Evolutionary conservation across 2,329 filamentous ascomycete species (phyloP).

Genomic region (Neoascochyta sp.): DNA sequence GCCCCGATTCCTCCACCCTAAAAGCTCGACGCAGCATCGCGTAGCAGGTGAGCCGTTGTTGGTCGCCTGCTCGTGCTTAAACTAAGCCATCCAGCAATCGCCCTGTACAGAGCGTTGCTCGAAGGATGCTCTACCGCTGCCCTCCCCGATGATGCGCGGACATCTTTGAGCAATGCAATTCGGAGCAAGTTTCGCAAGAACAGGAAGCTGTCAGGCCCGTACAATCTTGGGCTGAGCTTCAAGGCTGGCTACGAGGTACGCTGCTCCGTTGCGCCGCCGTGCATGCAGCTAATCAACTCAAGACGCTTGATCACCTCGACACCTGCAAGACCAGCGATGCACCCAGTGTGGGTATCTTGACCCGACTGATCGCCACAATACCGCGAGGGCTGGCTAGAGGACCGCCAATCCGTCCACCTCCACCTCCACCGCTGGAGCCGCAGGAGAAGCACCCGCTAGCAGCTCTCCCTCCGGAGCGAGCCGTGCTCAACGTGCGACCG

Average conservation of each 20-base stretch:
- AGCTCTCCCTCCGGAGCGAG: constrained; percentile 35
- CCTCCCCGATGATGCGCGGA: constrained; percentile 49
- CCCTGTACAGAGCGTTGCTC: constrained; percentile 69
- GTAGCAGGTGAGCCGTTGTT: constrained; percentile 45
- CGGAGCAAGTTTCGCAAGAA: constrained; percentile 62
- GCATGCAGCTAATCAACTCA: constrained; percentile 8
- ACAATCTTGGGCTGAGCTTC: constrained; percentile 60
- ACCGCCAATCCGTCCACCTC: constrained; percentile 4
- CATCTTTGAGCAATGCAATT: constrained; percentile 57
- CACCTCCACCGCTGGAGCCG: constrained; percentile 7
- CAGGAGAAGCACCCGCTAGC: constrained; percentile 20
- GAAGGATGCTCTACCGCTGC: constrained; percentile 53
- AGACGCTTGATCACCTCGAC: constrained; percentile 45
- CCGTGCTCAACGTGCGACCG: constrained; percentile 52
- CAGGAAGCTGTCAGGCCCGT: constrained; percentile 54
- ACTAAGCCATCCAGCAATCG: constrained; percentile 51
- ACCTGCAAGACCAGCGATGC: constrained; percentile 34
- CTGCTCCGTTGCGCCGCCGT: background rate
- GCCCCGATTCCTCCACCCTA: constrained; percentile 45
- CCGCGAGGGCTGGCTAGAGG: constrained; percentile 37
- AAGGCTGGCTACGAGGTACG: constrained; percentile 63
- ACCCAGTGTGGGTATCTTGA: constrained; percentile 19
- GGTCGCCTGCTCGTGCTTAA: background rate
- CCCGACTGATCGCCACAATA: constrained; percentile 37
- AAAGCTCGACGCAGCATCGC: constrained; percentile 49